Percentiles rank a stretch among this genome's conserved stretches.
These are phyloP conservation scores for Vanderwaltozyma tropicalis DNA, from an alignment of 805 yeast genomes.

Conservation along the genomic window DNA sequence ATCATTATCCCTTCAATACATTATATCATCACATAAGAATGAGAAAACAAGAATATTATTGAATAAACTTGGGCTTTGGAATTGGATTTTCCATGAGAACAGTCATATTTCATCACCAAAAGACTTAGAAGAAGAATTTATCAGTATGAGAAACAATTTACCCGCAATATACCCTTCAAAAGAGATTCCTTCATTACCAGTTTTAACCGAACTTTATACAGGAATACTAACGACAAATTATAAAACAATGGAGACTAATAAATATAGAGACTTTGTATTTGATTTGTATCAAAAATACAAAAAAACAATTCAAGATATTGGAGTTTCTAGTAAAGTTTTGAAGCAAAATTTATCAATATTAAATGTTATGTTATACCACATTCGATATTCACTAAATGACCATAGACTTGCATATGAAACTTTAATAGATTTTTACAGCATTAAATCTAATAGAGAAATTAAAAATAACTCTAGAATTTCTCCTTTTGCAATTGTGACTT, in stretches of 20 bases:
- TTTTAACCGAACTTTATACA: constrained; percentile 19
- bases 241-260: constrained; percentile 5
- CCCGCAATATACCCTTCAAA: constrained; percentile 6
- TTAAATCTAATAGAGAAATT: constrained; percentile 5
- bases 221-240: constrained; percentile 10
- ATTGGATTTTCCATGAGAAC: constrained; percentile 14
- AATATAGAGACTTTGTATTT: constrained; percentile 10
- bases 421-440: constrained; percentile 16
- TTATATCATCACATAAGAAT: constrained; percentile 12
- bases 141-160: constrained; percentile 4
- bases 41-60: constrained; percentile 9
- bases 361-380: constrained; percentile 11
- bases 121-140: constrained; percentile 5
- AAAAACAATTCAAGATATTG: not conserved
- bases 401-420: constrained; percentile 16
- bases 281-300: constrained; percentile 13
- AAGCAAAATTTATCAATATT: constrained; percentile 17
- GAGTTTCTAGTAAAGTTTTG: constrained; percentile 1
- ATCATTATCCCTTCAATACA: constrained; percentile 15
- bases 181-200: constrained; percentile 8
- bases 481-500: constrained; percentile 21
- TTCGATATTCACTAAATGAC: constrained; percentile 13
- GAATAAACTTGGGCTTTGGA: constrained; percentile 24
- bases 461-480: constrained; percentile 7
- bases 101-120: constrained; percentile 4